A percentile compares a stretch with the other conserved stretches of the same genome.
Conservation (phyloP, 75 land plant species). For the Chamaecyparis obtusa region DNA sequence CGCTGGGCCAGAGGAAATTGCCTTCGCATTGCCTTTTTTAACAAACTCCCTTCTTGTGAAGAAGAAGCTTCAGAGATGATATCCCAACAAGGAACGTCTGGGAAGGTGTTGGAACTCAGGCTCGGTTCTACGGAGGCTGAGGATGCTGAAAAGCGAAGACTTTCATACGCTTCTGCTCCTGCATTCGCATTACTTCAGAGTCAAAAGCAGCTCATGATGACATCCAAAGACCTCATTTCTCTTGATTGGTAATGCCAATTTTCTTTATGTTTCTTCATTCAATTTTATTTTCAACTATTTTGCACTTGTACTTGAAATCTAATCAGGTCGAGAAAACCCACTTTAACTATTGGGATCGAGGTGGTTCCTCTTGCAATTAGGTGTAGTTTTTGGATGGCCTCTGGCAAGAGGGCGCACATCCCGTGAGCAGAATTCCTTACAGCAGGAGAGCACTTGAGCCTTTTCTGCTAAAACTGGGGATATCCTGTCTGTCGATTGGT, state of each 20-base stretch:
- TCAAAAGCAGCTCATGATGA: background rate
- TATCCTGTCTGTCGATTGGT: background rate
- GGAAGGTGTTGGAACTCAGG: slow-evolving; percentile 2
- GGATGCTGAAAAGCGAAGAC: background rate
- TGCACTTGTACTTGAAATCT: no score
- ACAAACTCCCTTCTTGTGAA: background rate
- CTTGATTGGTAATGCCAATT: background rate
- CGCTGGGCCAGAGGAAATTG: background rate
- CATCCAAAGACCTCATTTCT: background rate
- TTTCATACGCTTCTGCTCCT: background rate
- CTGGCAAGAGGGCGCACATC: no score
- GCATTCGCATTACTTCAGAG: slow-evolving; percentile 1
- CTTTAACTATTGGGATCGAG: no score
- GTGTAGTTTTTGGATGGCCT: no score
- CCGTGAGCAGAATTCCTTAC: no score
- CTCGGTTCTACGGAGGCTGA: background rate
- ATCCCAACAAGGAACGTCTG: background rate
- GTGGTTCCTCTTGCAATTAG: no score
- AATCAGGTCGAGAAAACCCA: no score
- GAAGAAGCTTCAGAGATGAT: background rate
- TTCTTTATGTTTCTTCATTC: background rate
- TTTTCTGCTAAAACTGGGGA: background rate
- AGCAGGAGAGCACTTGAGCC: no score
- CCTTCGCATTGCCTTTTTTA: background rate
- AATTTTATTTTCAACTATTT: background rate